phyloP scores from a whole-genome alignment of 2,329 filamentous ascomycete species.

The Alternaria brassicicola region DNA sequence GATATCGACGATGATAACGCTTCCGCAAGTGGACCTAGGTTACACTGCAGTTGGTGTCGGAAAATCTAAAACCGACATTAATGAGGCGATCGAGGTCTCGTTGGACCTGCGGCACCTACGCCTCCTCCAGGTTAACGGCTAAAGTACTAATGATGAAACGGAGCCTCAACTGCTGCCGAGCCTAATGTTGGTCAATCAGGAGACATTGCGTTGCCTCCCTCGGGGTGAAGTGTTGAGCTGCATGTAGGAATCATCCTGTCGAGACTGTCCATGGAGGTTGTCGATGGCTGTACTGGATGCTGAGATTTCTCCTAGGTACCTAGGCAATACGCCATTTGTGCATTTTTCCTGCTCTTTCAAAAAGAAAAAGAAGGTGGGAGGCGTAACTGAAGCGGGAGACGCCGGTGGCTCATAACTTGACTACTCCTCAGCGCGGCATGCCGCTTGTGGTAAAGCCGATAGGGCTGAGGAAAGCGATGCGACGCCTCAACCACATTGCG shows the following conservation, averaged over 20 bases:
- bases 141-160: slow-evolving; percentile 8
- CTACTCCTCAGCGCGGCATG: slow-evolving; percentile 1
- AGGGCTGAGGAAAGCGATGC: slow-evolving; percentile 9
- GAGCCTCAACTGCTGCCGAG: slow-evolving; percentile 6
- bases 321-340: neutral
- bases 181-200: slow-evolving; percentile 10
- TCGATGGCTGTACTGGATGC: neutral
- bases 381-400: neutral
- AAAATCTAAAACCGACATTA: slow-evolving; percentile 10
- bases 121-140: slow-evolving; percentile 9
- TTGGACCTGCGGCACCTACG: neutral
- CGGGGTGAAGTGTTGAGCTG: neutral
- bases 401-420: slow-evolving; percentile 4
- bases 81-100: slow-evolving; percentile 1
- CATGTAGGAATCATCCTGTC: neutral
- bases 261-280: neutral
- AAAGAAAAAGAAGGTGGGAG: neutral
- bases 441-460: slow-evolving; percentile 3
- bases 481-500: neutral
- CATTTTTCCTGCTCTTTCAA: neutral
- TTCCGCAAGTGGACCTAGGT: slow-evolving; percentile 5
- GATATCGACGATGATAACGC: neutral
- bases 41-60: slow-evolving; percentile 10
- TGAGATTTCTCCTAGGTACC: neutral
- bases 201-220: slow-evolving; percentile 3